Conservation (phyloP, 371 early-diverging fungal genomes). For the Phascolomyces articulosus region DNA sequence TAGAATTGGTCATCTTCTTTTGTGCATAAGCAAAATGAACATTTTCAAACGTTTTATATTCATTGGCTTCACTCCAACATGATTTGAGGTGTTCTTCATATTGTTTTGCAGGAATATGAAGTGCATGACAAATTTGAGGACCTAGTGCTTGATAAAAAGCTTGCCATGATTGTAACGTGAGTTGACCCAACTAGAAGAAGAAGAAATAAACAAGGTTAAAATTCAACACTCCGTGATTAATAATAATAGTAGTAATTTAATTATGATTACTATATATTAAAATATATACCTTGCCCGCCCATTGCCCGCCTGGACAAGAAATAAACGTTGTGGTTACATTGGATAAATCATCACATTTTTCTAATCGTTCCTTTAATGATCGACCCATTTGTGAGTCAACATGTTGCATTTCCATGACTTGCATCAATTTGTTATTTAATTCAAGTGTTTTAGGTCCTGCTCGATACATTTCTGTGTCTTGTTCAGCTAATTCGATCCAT, state of each 20-base stretch:
- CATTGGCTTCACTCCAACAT: constrained; percentile 50
- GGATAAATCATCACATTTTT: constrained; percentile 18
- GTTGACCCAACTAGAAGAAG: constrained; percentile 40
- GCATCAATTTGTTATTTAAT: constrained; percentile 30
- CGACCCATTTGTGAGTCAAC: constrained; percentile 39
- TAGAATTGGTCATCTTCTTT: constrained; percentile 21
- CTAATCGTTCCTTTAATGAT: constrained; percentile 28
- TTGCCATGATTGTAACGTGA: constrained; percentile 53
- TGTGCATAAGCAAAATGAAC: constrained; percentile 56
- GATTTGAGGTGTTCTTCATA: constrained; percentile 31
- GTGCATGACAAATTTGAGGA: constrained; percentile 34
- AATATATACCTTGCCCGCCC: constrained; percentile 51
- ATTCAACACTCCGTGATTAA: no score
- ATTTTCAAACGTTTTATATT: constrained; percentile 55
- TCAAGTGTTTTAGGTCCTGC: constrained; percentile 42
- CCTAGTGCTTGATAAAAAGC: constrained; percentile 41
- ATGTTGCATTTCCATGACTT: constrained; percentile 27
- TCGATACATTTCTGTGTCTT: constrained; percentile 41
- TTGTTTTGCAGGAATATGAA: constrained; percentile 26
- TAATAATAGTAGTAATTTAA: no score
- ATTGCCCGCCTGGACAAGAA: constrained; percentile 56
- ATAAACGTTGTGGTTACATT: constrained; percentile 36
- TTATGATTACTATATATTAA: neutral
- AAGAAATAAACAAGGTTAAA: neutral
- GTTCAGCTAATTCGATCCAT: constrained; percentile 49